phyloP scores from a whole-genome alignment of 192 early-diverging fungal species.

The Dispira simplex region DNA sequence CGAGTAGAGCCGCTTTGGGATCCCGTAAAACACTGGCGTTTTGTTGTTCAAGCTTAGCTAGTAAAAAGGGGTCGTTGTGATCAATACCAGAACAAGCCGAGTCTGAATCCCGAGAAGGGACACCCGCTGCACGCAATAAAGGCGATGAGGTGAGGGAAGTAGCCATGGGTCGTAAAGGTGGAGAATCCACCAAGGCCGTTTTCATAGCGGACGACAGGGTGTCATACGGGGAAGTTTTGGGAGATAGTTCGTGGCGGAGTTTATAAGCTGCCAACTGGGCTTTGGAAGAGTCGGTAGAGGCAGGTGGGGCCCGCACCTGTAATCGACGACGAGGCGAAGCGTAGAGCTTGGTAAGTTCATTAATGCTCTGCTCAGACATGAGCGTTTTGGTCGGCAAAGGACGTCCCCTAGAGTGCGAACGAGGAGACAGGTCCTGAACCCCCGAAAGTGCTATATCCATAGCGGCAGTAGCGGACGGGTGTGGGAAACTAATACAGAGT shows the following conservation, averaged over 20 bases:
- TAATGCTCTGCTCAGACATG: neutral
- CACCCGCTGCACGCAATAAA: neutral
- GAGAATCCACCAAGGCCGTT: neutral
- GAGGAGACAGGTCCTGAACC: no score
- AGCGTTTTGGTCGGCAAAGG: no score
- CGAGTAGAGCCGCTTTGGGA: slow-evolving; percentile 36
- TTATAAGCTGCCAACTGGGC: neutral
- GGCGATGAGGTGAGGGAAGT: neutral
- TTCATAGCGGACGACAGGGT: neutral
- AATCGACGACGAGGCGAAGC: neutral
- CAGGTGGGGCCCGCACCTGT: neutral
- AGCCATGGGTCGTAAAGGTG: neutral
- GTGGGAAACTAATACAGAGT: no score
- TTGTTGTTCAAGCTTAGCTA: slow-evolving; percentile 41
- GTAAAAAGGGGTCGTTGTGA: slow-evolving; percentile 18
- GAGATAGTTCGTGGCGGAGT: neutral
- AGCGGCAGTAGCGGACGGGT: no score
- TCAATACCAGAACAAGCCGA: neutral
- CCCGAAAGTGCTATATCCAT: no score
- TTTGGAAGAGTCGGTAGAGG: neutral
- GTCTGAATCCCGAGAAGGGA: neutral
- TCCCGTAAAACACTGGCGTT: slow-evolving; percentile 38
- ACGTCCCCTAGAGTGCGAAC: no score
- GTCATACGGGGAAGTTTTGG: neutral
- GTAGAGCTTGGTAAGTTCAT: neutral